Base-by-base conservation (phyloP, 208 protist species). In the Balamuthia mandrillaris region DNA sequence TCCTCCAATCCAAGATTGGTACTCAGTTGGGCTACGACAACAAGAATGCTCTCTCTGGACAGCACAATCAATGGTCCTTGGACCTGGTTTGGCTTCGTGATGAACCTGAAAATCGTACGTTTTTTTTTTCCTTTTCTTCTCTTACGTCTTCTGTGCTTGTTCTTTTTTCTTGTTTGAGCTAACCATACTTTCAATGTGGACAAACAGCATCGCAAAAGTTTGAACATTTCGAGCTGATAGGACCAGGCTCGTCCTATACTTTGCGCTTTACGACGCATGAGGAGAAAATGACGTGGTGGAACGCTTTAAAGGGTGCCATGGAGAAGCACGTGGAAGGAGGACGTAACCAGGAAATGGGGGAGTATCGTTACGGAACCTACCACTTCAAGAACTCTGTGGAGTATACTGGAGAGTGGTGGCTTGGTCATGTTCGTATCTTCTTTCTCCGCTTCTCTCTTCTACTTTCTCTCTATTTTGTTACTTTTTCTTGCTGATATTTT, bases 361-460 rank as follows among this genome's bases (percentile, higher is more conserved):
- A 83, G 2, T 39, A 44, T 37, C 75, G 75, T 66, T 68, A 44
- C 52, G 75, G 75, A n/a, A 56, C 66, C 16, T 83, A 47, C 54
- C 75, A 83, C 27, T 83, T 83, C 75, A 49, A 56, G 16, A 83
- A 83, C 37, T 68, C 75, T 18, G 75, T 83, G 12, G 61, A 52
- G 24, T 83, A 83, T 21, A 56, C 61, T 29, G 75, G 75, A n/a
- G 75, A 83, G 35, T 83, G 75, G 75, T n/a, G 56, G 35, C 33
- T n/a, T 41, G 75, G 75, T 12, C 61, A 68, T 49, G 75, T 83
- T 47, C n/a, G n/a, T n/a, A n/a, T n/a, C n/a, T n/a, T n/a, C n/a
- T n/a, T n/a, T n/a, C n/a, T n/a, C n/a, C n/a, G n/a, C n/a, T n/a
- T n/a, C n/a, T n/a, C n/a, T n/a, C n/a, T n/a, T n/a, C n/a, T n/a